These are phyloP conservation scores for Auxenochlorella protothecoides DNA, from an alignment of 139 green algal species.

Conservation along the genomic window DNA sequence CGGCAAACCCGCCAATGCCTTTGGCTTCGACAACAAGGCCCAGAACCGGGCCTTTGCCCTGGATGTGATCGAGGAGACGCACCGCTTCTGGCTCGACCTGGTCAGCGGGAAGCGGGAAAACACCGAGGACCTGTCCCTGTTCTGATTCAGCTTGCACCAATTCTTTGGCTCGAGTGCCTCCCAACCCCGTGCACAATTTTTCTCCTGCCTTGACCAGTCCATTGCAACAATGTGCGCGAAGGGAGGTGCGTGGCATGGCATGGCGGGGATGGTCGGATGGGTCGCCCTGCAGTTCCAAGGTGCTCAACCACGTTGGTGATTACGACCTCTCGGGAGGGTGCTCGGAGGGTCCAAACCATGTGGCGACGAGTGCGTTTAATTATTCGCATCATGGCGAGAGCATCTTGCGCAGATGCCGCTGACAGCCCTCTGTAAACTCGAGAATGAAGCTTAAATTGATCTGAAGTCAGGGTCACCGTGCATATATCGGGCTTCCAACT, in stretches of 20 bases:
- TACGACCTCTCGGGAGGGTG: too few relatives aligned
- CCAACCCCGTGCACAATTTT: neutral
- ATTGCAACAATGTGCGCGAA: neutral
- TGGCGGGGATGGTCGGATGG: too few relatives aligned
- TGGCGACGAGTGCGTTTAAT: too few relatives aligned
- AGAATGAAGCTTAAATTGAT: too few relatives aligned
- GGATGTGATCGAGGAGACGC: constrained; percentile 43
- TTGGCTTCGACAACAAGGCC: constrained; percentile 80
- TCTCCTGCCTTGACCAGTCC: neutral
- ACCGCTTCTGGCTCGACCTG: constrained; percentile 36
- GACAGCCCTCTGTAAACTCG: too few relatives aligned
- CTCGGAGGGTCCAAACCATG: too few relatives aligned
- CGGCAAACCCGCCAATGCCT: constrained; percentile 91
- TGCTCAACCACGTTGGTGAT: too few relatives aligned
- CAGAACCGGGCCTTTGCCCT: constrained; percentile 13
- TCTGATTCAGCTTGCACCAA: constrained; percentile 7
- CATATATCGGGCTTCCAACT: too few relatives aligned
- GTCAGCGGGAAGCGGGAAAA: constrained; percentile 33
- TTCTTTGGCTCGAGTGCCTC: neutral
- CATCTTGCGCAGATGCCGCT: too few relatives aligned
- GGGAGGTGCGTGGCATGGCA: neutral
- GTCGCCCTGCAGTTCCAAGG: too few relatives aligned
- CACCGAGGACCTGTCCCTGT: constrained; percentile 37
- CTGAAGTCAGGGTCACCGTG: too few relatives aligned
- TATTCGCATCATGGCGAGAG: too few relatives aligned